Evolutionary conservation across 2,329 filamentous ascomycete species (phyloP).

Genomic region (Parascedosporium putredinis): DNA sequence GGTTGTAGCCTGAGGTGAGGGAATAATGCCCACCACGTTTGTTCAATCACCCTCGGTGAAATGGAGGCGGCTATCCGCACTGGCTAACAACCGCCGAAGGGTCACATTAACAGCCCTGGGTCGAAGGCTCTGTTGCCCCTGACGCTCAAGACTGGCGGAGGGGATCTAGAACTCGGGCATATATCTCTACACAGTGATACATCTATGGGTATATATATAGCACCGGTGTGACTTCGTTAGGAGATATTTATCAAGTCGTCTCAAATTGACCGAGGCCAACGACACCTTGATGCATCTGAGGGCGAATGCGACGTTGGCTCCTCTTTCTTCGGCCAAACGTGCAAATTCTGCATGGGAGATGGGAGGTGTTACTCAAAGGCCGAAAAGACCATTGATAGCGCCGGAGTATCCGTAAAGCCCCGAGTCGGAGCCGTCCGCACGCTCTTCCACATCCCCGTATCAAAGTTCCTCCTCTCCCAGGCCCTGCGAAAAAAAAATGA

Average conservation of each 20-base stretch:
- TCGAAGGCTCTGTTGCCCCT: too few species aligned
- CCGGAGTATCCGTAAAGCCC: neutral
- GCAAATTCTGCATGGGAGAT: neutral
- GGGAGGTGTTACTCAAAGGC: neutral
- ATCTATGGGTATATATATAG: too few species aligned
- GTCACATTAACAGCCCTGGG: too few species aligned
- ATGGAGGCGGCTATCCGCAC: neutral
- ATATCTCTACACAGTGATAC: neutral
- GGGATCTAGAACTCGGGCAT: neutral
- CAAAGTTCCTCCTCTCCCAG: neutral
- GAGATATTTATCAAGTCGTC: neutral
- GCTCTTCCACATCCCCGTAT: too few species aligned
- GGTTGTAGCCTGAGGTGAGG: too few species aligned
- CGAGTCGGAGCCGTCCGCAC: too few species aligned
- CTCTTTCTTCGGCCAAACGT: neutral
- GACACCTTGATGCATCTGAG: neutral
- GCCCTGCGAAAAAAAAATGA: too few species aligned
- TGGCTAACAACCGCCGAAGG: too few species aligned
- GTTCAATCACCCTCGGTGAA: neutral
- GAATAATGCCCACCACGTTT: neutral
- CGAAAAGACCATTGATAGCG: neutral
- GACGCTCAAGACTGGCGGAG: too few species aligned
- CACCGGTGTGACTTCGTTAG: neutral
- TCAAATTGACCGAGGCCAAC: neutral
- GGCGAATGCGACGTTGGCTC: too few species aligned